Conservation (phyloP, 352 stramenopile species). For the Aphanomyces cochlioides region DNA sequence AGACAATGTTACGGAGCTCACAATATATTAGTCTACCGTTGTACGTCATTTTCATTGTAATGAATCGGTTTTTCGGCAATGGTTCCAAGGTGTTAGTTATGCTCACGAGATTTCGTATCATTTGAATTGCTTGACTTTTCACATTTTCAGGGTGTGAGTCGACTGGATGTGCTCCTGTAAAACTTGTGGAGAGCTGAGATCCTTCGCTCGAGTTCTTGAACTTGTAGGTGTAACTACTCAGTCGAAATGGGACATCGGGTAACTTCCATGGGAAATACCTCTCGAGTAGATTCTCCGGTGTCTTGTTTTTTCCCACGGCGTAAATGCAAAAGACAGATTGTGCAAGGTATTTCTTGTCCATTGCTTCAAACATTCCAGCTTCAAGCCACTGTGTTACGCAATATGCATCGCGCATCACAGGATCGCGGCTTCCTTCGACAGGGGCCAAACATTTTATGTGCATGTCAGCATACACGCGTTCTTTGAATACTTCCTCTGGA, state of each 20-base stretch:
- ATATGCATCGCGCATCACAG: constrained; percentile 35
- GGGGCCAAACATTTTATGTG: constrained; percentile 42
- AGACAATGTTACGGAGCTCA: neutral
- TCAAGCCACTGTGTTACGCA: constrained; percentile 42
- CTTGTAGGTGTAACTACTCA: constrained; percentile 43
- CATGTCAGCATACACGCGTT: constrained; percentile 45
- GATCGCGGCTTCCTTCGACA: constrained; percentile 28
- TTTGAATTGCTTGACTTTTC: constrained; percentile 43
- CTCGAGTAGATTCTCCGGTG: constrained; percentile 39
- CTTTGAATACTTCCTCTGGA: constrained; percentile 38
- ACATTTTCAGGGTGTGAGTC: constrained; percentile 41
- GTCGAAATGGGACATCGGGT: neutral
- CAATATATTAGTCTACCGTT: constrained; percentile 31
- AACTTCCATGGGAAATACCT: constrained; percentile 30
- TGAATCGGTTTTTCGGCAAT: constrained; percentile 37
- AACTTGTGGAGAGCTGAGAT: constrained; percentile 36
- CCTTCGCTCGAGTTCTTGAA: constrained; percentile 33
- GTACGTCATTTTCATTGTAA: constrained; percentile 47
- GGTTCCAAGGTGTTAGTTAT: constrained; percentile 45
- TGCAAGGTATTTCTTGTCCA: constrained; percentile 44
- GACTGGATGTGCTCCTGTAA: constrained; percentile 33
- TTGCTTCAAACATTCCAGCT: constrained; percentile 43
- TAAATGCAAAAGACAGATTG: constrained; percentile 42
- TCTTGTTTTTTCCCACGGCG: constrained; percentile 26
- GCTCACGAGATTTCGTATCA: constrained; percentile 46